Conservation (phyloP, 2,329 filamentous ascomycete genomes). For the Domatiomyces catenatus region DNA sequence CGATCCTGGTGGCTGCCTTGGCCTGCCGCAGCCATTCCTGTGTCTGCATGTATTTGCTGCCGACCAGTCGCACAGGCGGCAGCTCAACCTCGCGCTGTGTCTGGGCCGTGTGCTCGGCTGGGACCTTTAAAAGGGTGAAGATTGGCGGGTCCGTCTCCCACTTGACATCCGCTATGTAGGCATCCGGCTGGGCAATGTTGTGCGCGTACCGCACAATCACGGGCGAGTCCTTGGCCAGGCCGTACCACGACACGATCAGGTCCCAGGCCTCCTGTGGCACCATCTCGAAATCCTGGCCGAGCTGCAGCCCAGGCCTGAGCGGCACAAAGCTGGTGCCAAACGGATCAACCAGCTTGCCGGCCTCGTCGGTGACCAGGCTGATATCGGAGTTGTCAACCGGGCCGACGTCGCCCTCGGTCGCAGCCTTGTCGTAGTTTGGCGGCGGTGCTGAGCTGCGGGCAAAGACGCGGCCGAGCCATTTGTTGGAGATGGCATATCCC, state of each 20-base stretch:
- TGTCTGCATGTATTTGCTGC: slow-evolving; percentile 54
- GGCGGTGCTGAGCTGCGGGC: slow-evolving; percentile 47
- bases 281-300: slow-evolving; percentile 58
- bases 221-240: slow-evolving; percentile 51
- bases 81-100: slow-evolving; percentile 45
- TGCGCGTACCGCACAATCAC: slow-evolving; percentile 63
- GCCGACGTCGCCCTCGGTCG: slow-evolving; percentile 50
- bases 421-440: slow-evolving; percentile 43
- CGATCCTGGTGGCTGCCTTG: slow-evolving; percentile 54
- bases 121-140: slow-evolving; percentile 69
- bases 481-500: slow-evolving; percentile 61
- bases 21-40: slow-evolving; percentile 61
- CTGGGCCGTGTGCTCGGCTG: slow-evolving; percentile 44
- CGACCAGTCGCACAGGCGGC: slow-evolving; percentile 49
- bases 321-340: slow-evolving; percentile 48
- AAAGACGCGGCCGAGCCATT: slow-evolving; percentile 63
- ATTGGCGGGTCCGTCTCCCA: slow-evolving; percentile 77
- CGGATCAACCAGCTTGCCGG: slow-evolving; percentile 29
- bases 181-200: slow-evolving; percentile 47
- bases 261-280: slow-evolving; percentile 72
- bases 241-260: slow-evolving; percentile 68
- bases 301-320: slow-evolving; percentile 49
- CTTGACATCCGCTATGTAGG: slow-evolving; percentile 48
- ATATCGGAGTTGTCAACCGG: slow-evolving; percentile 80
- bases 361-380: slow-evolving; percentile 41